Conservation (phyloP, 805 yeast species). For the Pichia heedii region DNA sequence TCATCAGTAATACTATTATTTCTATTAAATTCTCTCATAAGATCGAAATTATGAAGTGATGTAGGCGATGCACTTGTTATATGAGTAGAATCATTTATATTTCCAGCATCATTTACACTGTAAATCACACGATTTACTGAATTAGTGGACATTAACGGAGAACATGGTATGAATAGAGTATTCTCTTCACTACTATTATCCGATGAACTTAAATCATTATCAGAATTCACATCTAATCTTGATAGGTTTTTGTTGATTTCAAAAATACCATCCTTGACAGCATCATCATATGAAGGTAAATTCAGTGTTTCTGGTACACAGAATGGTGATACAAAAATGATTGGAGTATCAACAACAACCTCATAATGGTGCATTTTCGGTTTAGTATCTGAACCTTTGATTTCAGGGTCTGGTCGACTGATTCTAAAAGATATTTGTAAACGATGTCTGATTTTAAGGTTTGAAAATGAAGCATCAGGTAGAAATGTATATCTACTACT, state of each 20-base stretch:
- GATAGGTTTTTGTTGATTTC: conserved; percentile 8
- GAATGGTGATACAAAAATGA: conserved; percentile 41
- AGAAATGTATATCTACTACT: conserved; percentile 28
- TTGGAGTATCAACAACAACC: conserved; percentile 72
- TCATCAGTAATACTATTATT: background rate
- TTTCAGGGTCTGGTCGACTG: conserved; percentile 46
- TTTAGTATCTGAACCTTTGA: conserved; percentile 23
- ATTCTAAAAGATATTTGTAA: conserved; percentile 64
- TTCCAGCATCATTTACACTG: background rate
- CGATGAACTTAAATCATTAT: background rate
- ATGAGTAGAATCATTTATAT: conserved; percentile 20
- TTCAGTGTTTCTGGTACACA: conserved; percentile 25
- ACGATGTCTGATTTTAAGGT: conserved; percentile 56
- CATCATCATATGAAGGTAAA: conserved; percentile 33
- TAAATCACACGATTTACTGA: background rate
- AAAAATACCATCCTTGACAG: conserved; percentile 17
- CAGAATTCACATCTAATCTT: conserved; percentile 5
- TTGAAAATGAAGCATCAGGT: conserved; percentile 58
- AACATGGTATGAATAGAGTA: conserved; percentile 42
- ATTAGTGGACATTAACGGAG: conserved; percentile 33
- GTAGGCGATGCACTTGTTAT: conserved; percentile 21
- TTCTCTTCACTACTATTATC: conserved; percentile 11
- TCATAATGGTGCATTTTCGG: conserved; percentile 63
- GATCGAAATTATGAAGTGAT: background rate
- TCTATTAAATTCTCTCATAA: background rate